Conservation (phyloP, 148 eudicot genomes). For the Vaccinium macrocarpon region DNA sequence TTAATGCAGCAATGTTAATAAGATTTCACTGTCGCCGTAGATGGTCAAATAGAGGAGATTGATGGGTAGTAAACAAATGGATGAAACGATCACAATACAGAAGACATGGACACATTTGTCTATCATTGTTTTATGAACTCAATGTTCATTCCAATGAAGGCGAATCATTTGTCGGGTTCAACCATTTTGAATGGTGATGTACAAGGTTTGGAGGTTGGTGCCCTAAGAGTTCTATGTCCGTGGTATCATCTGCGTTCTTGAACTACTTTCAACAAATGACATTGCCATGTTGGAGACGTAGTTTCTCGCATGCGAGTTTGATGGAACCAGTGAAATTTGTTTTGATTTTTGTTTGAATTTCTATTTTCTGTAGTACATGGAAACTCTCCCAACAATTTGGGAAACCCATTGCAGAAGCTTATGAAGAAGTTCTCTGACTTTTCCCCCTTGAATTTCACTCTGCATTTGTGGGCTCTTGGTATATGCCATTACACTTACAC, state of each 20-base stretch:
- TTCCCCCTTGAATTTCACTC: background rate
- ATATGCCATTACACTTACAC: too few species aligned
- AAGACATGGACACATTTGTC: background rate
- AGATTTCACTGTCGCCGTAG: constrained; percentile 35
- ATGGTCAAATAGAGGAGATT: constrained; percentile 52
- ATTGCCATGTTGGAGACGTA: background rate
- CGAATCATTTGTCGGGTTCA: background rate
- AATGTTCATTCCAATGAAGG: background rate
- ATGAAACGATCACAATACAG: background rate
- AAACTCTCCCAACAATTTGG: background rate
- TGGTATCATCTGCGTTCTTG: background rate
- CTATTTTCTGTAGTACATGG: background rate
- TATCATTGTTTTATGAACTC: background rate
- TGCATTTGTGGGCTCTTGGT: background rate
- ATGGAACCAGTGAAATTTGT: background rate
- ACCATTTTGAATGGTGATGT: background rate
- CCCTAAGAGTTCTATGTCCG: background rate
- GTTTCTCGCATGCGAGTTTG: background rate
- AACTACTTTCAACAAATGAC: background rate
- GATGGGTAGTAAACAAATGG: background rate
- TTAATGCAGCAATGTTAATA: background rate
- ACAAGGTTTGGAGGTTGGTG: background rate
- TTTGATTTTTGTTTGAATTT: background rate
- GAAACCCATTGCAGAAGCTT: background rate
- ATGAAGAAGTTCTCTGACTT: background rate